phyloP scores from a whole-genome alignment of 2,329 filamentous ascomycete genomes.

The Seiridium unicorne region DNA sequence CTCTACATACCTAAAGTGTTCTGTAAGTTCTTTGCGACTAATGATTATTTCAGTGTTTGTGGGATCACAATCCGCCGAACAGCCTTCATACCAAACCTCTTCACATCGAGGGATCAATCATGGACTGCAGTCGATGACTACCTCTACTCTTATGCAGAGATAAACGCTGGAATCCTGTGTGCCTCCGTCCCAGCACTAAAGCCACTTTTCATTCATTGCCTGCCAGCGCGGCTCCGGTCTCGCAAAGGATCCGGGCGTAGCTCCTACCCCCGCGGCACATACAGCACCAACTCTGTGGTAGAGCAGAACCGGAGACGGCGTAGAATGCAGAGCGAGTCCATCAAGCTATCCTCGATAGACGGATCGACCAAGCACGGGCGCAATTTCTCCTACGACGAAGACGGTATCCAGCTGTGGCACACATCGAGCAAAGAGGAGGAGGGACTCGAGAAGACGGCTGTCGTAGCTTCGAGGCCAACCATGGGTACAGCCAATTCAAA shows the following conservation, averaged over 20 bases:
- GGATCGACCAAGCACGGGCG: neutral
- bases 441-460: neutral
- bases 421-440: neutral
- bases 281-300: neutral
- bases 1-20: neutral
- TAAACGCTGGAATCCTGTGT: conserved; percentile 9
- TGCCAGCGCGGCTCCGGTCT: neutral
- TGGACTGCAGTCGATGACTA: neutral
- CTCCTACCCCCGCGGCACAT: neutral
- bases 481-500: neutral
- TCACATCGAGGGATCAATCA: neutral
- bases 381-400: neutral
- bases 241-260: neutral
- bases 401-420: neutral
- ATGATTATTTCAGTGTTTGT: neutral
- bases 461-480: neutral
- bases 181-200: conserved; percentile 8
- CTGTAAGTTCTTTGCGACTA: neutral
- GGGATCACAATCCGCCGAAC: conserved; percentile 1
- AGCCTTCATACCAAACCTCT: neutral
- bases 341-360: neutral
- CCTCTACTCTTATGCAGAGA: neutral
- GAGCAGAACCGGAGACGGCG: neutral
- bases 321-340: neutral
- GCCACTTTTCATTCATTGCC: conserved; percentile 5